Base-by-base conservation (phyloP, 2,329 filamentous ascomycete genomes). In the Nothophoma quercina region DNA sequence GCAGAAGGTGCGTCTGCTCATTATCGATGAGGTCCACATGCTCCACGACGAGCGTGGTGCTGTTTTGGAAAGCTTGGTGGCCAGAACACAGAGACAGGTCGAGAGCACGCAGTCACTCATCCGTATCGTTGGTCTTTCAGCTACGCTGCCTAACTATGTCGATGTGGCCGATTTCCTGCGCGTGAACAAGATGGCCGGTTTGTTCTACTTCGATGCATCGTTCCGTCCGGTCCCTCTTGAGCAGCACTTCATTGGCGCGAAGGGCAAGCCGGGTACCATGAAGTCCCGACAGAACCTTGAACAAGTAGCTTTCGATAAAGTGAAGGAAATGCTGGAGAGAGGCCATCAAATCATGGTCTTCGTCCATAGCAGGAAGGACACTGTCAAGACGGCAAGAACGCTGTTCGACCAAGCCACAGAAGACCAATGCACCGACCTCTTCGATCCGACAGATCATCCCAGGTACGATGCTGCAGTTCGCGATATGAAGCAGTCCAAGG, bases 271-370 rank as follows among this genome's bases (percentile, higher is more conserved):
- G 0, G 90, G 90, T 4, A 86, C 85, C 19, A 95, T 88, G 69
- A 85, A 87, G 54, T 93, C 90, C 7, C 87, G 90, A 51, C 93
- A 97, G 29, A 98, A 98, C 61, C 79, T 99, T 22, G 95, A 99
- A 63, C 83, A 83, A 19, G 87, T 91, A 2, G 87, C 91, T 0
- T 99, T 96, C 69, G 93, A 98, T 62, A 99, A 99, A 71, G 92
- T 97, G 38, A 88, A 87, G 62, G 89, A 95, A 44, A 97, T 99
- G 93, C 81, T 99, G 3, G 86, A 92, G 69, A 80, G 82, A 52
- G 93, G 90, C n/a, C 95, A 99, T 67, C 95, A 99, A 73, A 85
- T 99, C 61, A 99, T 99, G 96, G 93, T 99, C 0, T 99, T 99
- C 73, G 96, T 99, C 9, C 96, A 99, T 73, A 97, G 93, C 1